Evolutionary conservation across 495 filamentous ascomycete genomes (phyloP).

Genomic region (Neurospora cerealis): DNA sequence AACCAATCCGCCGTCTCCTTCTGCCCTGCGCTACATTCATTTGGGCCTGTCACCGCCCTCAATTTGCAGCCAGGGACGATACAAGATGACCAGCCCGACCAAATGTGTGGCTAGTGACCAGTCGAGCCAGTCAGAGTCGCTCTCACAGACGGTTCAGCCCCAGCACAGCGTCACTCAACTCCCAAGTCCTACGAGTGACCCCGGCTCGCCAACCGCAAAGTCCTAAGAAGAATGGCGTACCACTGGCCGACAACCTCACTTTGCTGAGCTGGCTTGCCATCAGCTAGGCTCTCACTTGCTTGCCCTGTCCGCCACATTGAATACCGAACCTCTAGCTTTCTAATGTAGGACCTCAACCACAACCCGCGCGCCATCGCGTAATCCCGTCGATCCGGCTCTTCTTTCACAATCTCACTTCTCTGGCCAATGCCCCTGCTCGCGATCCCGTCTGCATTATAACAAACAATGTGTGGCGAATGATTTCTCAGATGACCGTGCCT

Average conservation of each 20-base stretch:
- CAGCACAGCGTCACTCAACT: background rate
- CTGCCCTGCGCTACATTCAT: background rate
- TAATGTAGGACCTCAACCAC: background rate
- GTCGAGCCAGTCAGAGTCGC: background rate
- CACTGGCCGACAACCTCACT: background rate
- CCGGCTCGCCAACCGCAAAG: background rate
- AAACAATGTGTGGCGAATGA: conserved; percentile 28
- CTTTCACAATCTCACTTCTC: background rate
- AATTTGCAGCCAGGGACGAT: background rate
- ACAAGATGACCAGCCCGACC: background rate
- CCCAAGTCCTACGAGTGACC: background rate
- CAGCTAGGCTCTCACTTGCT: background rate
- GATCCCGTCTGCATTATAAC: conserved; percentile 12
- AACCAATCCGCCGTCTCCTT: background rate
- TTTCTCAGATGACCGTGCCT: conserved; percentile 7
- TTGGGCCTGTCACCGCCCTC: background rate
- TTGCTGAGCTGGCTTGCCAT: background rate
- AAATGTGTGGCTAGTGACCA: background rate
- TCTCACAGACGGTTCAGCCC: background rate
- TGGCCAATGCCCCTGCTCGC: background rate
- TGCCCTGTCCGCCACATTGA: background rate
- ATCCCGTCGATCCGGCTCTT: background rate
- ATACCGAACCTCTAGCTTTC: background rate
- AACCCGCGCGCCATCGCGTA: background rate
- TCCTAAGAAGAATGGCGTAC: background rate